Evolutionary conservation across 768 basidiomycete genomes (phyloP).

Genomic region (Cystobasidium ongulense): DNA sequence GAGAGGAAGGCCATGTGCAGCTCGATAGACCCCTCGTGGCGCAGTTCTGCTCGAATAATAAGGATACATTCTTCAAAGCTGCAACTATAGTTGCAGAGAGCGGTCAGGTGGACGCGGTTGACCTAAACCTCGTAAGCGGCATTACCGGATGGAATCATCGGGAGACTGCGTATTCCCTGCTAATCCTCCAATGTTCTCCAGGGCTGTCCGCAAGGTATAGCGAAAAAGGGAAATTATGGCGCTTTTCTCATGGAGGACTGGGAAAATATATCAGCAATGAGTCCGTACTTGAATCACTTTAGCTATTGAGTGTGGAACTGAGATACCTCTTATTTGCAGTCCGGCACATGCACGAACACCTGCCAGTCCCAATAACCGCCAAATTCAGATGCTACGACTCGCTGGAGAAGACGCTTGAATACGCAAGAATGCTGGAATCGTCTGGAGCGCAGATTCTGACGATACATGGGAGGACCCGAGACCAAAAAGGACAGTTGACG

Average conservation of each 20-base stretch:
- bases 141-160: background rate
- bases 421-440: conserved; percentile 88
- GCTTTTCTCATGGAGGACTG: conserved; percentile 90
- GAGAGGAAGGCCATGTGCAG: conserved; percentile 68
- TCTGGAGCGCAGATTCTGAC: conserved; percentile 93
- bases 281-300: conserved; percentile 43
- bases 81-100: conserved; percentile 66
- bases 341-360: conserved; percentile 70
- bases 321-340: conserved; percentile 52
- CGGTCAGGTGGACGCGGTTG: conserved; percentile 71
- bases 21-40: conserved; percentile 41
- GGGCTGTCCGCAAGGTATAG: conserved; percentile 84
- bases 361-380: conserved; percentile 86
- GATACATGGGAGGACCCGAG: conserved; percentile 81
- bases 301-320: background rate
- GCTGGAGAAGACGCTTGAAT: conserved; percentile 77
- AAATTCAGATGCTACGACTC: conserved; percentile 89
- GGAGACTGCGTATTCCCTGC: background rate
- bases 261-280: conserved; percentile 72
- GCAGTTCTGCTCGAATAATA: conserved; percentile 81
- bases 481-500: conserved; percentile 71
- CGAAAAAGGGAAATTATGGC: conserved; percentile 75
- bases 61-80: conserved; percentile 64
- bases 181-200: background rate
- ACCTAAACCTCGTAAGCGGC: conserved; percentile 66